Conservation (phyloP, 305 asterid genomes). For the Fraxinus velutina region DNA sequence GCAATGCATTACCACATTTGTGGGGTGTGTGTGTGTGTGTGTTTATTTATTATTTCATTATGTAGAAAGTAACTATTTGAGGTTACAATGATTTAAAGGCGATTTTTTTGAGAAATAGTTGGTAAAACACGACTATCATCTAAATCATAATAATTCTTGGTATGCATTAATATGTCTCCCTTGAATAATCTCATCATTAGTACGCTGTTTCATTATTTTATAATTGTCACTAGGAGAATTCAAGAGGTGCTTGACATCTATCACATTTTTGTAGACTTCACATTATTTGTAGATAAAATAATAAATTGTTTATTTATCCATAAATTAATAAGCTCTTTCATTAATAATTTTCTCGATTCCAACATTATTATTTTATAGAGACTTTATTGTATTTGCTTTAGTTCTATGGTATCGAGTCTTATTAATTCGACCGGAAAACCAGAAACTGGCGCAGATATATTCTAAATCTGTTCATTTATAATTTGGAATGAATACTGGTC, state of each 20-base stretch:
- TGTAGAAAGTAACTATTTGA: background rate
- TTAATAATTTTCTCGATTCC: background rate
- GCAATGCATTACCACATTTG: background rate
- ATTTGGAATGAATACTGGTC: background rate
- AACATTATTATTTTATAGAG: background rate
- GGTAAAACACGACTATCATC: background rate
- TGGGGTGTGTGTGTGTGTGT: background rate
- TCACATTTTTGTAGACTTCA: background rate
- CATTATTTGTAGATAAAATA: background rate
- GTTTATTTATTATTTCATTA: background rate
- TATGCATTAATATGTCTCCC: background rate
- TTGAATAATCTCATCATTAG: background rate
- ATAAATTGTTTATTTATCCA: too few species aligned
- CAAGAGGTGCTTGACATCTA: background rate
- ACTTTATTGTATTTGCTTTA: background rate
- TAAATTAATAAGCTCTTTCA: background rate
- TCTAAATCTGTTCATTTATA: background rate
- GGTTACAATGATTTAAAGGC: background rate
- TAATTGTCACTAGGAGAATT: background rate
- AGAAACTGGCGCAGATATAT: background rate
- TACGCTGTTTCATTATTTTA: background rate
- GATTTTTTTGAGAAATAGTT: background rate
- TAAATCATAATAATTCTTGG: background rate
- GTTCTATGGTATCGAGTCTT: background rate
- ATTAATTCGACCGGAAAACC: background rate